These are phyloP conservation scores for Arthrobotrys entomopaga DNA, from an alignment of 2,329 filamentous ascomycete genomes.

Conservation along the genomic window DNA sequence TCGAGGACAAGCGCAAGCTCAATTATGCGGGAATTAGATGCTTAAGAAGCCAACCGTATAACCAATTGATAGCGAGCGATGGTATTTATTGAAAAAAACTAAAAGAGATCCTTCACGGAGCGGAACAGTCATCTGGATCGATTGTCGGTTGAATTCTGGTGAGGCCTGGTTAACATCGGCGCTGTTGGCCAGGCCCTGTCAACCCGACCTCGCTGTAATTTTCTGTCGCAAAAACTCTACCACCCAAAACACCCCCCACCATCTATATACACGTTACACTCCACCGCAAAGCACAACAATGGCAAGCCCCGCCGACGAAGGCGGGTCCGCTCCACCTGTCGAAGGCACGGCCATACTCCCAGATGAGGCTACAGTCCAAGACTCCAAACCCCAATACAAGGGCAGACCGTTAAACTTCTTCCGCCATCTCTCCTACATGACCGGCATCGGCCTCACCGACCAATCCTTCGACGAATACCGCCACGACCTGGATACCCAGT, in stretches of 20 bases:
- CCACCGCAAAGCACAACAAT: conserved; percentile 9
- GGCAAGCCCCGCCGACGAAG: conserved; percentile 16
- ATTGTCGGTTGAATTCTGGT: too few relatives aligned
- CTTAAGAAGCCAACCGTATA: background rate
- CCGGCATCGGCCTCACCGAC: conserved; percentile 72
- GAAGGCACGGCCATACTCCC: conserved; percentile 35
- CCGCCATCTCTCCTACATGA: conserved; percentile 64
- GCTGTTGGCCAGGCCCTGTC: background rate
- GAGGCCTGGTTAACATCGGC: conserved; percentile 15
- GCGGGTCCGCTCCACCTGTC: background rate
- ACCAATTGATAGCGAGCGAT: too few relatives aligned
- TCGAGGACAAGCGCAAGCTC: too few relatives aligned
- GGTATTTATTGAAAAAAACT: too few relatives aligned
- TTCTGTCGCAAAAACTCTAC: conserved; percentile 2
- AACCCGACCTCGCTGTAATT: conserved; percentile 31
- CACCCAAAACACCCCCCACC: conserved; percentile 2
- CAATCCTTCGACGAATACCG: conserved; percentile 80
- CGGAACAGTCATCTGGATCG: background rate
- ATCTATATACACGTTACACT: background rate
- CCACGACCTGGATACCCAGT: conserved; percentile 76
- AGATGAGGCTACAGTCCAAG: conserved; percentile 26
- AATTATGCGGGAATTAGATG: conserved; percentile 1
- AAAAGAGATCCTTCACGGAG: conserved; percentile 32
- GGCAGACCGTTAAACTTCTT: conserved; percentile 49
- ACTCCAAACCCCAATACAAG: conserved; percentile 45